Evolutionary conservation across 805 yeast genomes (phyloP).

Genomic region (Nakazawaea molendinolei): DNA sequence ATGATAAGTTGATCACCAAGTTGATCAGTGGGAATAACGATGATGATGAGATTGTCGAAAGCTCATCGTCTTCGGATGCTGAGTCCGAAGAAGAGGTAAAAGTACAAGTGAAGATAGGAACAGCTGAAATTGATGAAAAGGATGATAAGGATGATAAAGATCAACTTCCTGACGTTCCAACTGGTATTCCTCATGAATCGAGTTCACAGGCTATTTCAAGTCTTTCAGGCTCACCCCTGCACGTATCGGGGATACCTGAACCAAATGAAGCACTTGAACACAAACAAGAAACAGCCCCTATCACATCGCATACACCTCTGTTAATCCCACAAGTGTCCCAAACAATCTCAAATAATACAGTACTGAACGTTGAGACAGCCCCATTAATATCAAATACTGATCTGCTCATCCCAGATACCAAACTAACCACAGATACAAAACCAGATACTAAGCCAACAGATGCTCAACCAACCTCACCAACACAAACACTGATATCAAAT

Average conservation of each 20-base stretch:
- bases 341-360: too few relatives aligned
- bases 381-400: too few relatives aligned
- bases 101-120: not conserved
- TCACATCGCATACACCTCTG: too few relatives aligned
- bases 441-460: too few relatives aligned
- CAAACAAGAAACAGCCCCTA: not conserved
- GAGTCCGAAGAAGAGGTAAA: not conserved
- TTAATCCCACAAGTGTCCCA: too few relatives aligned
- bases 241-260: too few relatives aligned
- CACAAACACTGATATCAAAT: too few relatives aligned
- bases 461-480: too few relatives aligned
- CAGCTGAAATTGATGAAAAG: not conserved
- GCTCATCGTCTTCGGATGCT: constrained; percentile 4
- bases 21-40: constrained; percentile 3
- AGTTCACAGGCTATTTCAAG: not conserved
- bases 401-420: too few relatives aligned
- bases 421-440: too few relatives aligned
- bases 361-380: too few relatives aligned
- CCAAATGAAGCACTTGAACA: not conserved
- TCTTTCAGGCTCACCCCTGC: too few relatives aligned
- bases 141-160: not conserved
- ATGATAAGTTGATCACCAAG: not conserved
- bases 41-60: not conserved
- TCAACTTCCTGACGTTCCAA: not conserved
- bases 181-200: not conserved